Evolutionary conservation across 2,329 filamentous ascomycete species (phyloP), one percentile per base, ranked within the genome.

Genomic region (Penicillium hesseltinei): DNA sequence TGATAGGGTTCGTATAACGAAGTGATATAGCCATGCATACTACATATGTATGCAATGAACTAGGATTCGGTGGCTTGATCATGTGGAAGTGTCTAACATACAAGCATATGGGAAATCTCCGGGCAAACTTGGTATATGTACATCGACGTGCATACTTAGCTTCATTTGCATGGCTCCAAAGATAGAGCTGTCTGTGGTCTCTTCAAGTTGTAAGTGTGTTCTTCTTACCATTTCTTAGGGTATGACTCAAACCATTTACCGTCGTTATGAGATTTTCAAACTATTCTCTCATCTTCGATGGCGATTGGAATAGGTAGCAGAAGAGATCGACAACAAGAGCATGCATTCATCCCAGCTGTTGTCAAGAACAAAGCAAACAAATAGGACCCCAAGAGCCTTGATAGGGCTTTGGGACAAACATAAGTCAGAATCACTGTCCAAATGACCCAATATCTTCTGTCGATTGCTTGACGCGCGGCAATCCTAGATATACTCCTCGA

Each of bases 391-490:
- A 36, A 27, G 17, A 25, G 17, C 29, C 21, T 29, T 52, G 13
- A 36, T 42, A 5, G 10, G 29, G n/a, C 45, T 17, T 25, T 7
- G 13, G 33, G n/a, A 19, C 35, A 23, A 29, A 33, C 3, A 15
- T n/a, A 27, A 25, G 27, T 29, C 21, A 35, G 21, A 43, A 21
- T 25, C 7, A 13, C 13, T 9, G 10, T 38, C 35, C 25, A 29
- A 17, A 5, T 44, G 25, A 29, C 42, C 42, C 39, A 1, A 42
- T 15, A 43, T 2, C 2, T 40, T 21, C 15, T 29, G 10, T 45
- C 10, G n/a, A 46, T 35, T 19, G 23, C 23, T 29, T 53, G 36
- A 43, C 57, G 43, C 57, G 57, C 52, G 47, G 53, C 52, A 52
- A 59, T 52, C 35, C 17, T 25, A 23, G n/a, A 11, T 4, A 11